Evolutionary conservation across 2,329 filamentous ascomycete species (phyloP).

Genomic region (Ceratocystis lukuohia): DNA sequence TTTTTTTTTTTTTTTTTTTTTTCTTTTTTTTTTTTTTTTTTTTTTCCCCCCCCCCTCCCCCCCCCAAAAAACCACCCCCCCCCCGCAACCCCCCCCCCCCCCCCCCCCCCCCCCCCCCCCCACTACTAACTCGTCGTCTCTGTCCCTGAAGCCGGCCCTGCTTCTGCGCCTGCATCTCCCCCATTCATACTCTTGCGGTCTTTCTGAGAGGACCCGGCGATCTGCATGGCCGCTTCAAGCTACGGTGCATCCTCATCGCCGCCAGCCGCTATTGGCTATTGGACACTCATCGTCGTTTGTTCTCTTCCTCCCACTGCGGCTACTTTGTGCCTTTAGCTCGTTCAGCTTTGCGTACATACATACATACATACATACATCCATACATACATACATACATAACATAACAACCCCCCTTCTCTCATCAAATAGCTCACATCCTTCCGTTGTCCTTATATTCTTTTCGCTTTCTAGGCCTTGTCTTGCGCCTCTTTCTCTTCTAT

Average conservation of each 20-base stretch:
- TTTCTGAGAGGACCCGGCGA: constrained; percentile 5
- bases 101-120: not conserved
- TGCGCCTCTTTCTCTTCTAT: not conserved
- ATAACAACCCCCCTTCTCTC: not conserved
- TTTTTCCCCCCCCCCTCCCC: no score
- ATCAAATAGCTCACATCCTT: constrained; percentile 4
- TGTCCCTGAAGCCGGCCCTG: constrained; percentile 15
- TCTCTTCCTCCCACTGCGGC: not conserved
- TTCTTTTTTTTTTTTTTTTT: no score
- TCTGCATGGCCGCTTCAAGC: constrained; percentile 3
- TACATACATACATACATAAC: not conserved
- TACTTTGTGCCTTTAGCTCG: not conserved
- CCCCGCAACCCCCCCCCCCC: no score
- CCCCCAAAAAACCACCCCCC: no score
- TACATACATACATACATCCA: no score
- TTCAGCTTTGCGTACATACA: not conserved
- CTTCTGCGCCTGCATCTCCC: not conserved
- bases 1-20: no score
- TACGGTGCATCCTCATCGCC: not conserved
- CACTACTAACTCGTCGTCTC: constrained; percentile 5
- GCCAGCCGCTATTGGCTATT: not conserved
- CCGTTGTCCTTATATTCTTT: constrained; percentile 5
- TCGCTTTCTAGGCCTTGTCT: not conserved
- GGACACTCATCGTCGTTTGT: not conserved
- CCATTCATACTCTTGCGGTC: not conserved